phyloP scores from a whole-genome alignment of 306 rosid genomes.

The Cucurbita maxima region DNA sequence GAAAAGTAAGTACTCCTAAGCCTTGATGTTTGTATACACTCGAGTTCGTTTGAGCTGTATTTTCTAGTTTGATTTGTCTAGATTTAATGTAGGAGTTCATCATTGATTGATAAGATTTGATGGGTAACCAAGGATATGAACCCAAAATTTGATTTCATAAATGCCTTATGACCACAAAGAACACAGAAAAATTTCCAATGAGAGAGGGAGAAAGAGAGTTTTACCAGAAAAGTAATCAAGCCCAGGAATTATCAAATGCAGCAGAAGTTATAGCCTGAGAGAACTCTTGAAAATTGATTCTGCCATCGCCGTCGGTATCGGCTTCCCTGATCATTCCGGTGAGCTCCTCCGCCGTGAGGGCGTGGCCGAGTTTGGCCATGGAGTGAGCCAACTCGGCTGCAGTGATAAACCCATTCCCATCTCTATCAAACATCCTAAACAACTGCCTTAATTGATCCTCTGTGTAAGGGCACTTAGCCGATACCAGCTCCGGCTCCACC shows the following conservation, averaged over 20 bases:
- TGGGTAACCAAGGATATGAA: neutral
- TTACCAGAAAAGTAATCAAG: slow-evolving; percentile 17
- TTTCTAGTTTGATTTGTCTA: neutral
- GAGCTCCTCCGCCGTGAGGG: slow-evolving; percentile 67
- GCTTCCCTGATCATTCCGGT: slow-evolving; percentile 89
- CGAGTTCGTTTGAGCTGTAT: neutral
- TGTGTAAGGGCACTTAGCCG: slow-evolving; percentile 70
- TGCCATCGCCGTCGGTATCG: slow-evolving; percentile 75
- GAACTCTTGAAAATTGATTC: slow-evolving; percentile 65
- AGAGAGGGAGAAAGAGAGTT: neutral
- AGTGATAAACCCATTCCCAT: slow-evolving; percentile 76
- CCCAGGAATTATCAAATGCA: slow-evolving; percentile 86
- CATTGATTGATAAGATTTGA: neutral
- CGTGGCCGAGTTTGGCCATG: slow-evolving; percentile 81
- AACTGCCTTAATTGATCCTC: slow-evolving; percentile 55
- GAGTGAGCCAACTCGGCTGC: slow-evolving; percentile 91
- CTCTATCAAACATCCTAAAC: slow-evolving; percentile 65
- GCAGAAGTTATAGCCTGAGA: slow-evolving; percentile 66
- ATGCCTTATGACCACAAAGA: neutral
- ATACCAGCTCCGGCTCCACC: slow-evolving; percentile 63
- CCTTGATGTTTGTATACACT: neutral
- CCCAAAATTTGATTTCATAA: neutral
- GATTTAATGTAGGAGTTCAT: neutral
- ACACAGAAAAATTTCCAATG: neutral
- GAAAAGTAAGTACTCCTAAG: neutral